Percentiles rank a stretch among this genome's conserved stretches.
These are phyloP conservation scores for Spongospora subterranea DNA, from an alignment of 208 protist genomes.

Conservation along the genomic window DNA sequence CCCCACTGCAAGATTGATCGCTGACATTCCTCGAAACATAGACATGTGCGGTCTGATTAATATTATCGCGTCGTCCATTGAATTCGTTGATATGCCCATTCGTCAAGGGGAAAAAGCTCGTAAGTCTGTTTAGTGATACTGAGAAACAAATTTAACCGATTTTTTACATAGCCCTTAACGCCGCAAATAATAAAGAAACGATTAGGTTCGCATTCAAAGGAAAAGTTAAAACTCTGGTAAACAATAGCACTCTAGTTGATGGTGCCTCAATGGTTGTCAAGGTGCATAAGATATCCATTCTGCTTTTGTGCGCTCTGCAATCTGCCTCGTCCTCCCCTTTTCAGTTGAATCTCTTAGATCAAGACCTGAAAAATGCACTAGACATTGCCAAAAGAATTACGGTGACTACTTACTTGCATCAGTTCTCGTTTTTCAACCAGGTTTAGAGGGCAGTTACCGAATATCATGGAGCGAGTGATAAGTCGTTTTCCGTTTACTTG, in stretches of 20 bases:
- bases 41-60: not conserved
- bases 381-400: not conserved
- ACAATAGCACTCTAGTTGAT: not conserved
- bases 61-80: not conserved
- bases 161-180: not conserved
- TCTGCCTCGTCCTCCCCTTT: not conserved
- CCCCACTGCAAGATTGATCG: not conserved
- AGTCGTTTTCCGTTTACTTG: not conserved
- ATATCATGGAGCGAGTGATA: not conserved
- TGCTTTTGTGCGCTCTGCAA: not conserved
- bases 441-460: not conserved
- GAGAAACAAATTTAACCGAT: not conserved
- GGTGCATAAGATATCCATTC: conserved; percentile 20
- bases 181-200: not conserved
- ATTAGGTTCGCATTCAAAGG: conserved; percentile 11
- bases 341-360: not conserved
- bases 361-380: not conserved
- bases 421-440: not conserved
- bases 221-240: conserved; percentile 27
- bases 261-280: not conserved
- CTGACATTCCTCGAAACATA: not conserved
- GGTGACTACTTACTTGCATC: not conserved
- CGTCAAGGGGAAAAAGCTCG: conserved; percentile 14
- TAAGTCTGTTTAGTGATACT: not conserved
- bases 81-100: conserved; percentile 22